phyloP scores from a whole-genome alignment of 345 rosid species.

The Eutrema heterophyllum region DNA sequence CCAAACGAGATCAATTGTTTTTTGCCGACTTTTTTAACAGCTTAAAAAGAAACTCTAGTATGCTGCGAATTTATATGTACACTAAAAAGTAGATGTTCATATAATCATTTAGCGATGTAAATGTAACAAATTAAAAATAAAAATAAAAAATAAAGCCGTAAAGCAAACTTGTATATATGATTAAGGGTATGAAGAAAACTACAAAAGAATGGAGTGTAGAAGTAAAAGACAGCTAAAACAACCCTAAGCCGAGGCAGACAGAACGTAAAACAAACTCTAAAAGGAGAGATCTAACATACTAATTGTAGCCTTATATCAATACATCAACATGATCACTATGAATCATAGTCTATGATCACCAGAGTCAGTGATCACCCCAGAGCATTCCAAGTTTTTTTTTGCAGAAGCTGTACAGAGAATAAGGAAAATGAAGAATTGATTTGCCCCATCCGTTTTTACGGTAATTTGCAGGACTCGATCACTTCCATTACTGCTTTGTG shows the following conservation, averaged over 20 bases:
- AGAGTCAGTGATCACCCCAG: slow-evolving; percentile 14
- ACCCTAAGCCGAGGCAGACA: slow-evolving; percentile 25
- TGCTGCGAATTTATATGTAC: background rate
- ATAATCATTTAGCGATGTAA: background rate
- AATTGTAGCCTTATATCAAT: slow-evolving; percentile 21
- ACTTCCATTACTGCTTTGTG: slow-evolving; percentile 90
- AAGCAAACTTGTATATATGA: slow-evolving; percentile 26
- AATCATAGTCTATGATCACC: slow-evolving; percentile 1
- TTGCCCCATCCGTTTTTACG: slow-evolving; percentile 30
- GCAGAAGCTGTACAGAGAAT: slow-evolving; percentile 50
- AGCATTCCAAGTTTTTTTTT: slow-evolving; percentile 18
- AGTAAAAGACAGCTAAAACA: slow-evolving; percentile 7
- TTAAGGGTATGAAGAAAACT: slow-evolving; percentile 11
- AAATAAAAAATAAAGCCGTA: background rate
- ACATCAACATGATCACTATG: slow-evolving; percentile 22
- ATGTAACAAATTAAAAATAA: background rate
- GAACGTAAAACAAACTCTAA: slow-evolving; percentile 20
- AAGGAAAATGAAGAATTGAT: slow-evolving; percentile 17
- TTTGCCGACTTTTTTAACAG: background rate
- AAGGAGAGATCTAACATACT: slow-evolving; percentile 7
- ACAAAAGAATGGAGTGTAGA: slow-evolving; percentile 26
- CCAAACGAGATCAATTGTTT: background rate
- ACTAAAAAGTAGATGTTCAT: background rate
- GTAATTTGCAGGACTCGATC: slow-evolving; percentile 76
- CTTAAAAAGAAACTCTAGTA: background rate